Conservation (phyloP, 2,329 filamentous ascomycete genomes). For the Aspergillus glaucus region DNA sequence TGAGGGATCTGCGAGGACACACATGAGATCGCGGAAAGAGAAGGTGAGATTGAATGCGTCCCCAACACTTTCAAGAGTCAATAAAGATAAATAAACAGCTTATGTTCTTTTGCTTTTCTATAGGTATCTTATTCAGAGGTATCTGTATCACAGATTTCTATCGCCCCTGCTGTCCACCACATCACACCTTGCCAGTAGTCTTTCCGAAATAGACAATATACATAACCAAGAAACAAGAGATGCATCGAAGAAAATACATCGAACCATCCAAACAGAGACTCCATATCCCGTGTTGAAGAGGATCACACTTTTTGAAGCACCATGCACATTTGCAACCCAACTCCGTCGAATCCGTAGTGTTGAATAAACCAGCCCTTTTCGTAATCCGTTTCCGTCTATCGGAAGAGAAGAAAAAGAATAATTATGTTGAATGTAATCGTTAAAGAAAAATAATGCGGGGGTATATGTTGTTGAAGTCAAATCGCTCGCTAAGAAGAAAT, state of each 20-base stretch:
- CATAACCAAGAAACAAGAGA: slow-evolving; percentile 5
- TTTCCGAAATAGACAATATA: neutral
- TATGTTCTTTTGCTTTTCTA: neutral
- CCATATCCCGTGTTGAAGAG: slow-evolving; percentile 25
- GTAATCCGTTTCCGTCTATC: slow-evolving; percentile 3
- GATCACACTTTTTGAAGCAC: slow-evolving; percentile 11
- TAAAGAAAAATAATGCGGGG: slow-evolving; percentile 21
- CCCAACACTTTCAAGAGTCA: no score
- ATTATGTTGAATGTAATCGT: slow-evolving; percentile 14
- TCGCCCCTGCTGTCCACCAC: neutral
- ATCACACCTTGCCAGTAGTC: neutral
- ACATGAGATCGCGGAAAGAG: no score
- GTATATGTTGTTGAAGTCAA: slow-evolving; percentile 35
- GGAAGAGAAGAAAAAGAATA: slow-evolving; percentile 3
- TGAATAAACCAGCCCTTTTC: slow-evolving; percentile 11
- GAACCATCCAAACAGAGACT: slow-evolving; percentile 9
- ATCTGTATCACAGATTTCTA: neutral
- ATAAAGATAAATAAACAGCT: neutral
- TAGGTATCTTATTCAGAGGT: neutral
- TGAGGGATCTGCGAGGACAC: no score
- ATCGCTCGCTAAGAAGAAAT: slow-evolving; percentile 31
- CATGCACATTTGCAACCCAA: slow-evolving; percentile 11
- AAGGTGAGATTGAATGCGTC: no score
- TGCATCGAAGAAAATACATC: slow-evolving; percentile 5
- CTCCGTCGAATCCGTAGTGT: slow-evolving; percentile 19